Percentiles rank a stretch among this genome's conserved stretches.
phyloP scores from a whole-genome alignment of 306 rosid species.

The Sesbania bispinosa region DNA sequence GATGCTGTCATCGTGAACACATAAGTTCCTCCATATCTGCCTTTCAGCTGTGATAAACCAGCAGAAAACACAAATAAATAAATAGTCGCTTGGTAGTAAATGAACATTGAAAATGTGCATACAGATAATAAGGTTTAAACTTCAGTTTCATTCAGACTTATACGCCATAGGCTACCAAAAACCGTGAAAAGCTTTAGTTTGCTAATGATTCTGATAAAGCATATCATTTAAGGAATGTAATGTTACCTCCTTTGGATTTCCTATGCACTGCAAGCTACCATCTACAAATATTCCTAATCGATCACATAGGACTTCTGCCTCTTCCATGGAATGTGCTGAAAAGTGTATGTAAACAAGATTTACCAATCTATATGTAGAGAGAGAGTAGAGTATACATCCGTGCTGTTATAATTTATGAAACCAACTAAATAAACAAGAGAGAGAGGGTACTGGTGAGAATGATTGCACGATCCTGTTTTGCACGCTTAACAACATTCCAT shows the following conservation, averaged over 20 bases:
- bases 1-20: constrained; percentile 89
- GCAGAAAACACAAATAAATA: not conserved
- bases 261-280: constrained; percentile 89
- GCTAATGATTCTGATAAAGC: too few species aligned
- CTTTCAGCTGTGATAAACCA: constrained; percentile 60
- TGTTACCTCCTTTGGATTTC: constrained; percentile 86
- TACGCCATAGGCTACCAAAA: too few species aligned
- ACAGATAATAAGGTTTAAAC: too few species aligned
- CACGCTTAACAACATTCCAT: constrained; percentile 86
- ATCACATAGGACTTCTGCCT: constrained; percentile 85
- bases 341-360: constrained; percentile 24
- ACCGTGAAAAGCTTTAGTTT: too few species aligned
- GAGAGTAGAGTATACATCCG: not conserved
- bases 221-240: not conserved
- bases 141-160: too few species aligned
- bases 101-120: not conserved
- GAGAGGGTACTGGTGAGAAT: constrained; percentile 68
- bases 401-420: not conserved
- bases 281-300: constrained; percentile 83
- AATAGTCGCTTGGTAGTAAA: not conserved
- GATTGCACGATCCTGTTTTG: constrained; percentile 82
- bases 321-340: constrained; percentile 98
- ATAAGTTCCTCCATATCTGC: constrained; percentile 85
- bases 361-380: not conserved
- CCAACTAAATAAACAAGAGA: not conserved